Evolutionary conservation across 2,329 filamentous ascomycete genomes (phyloP), one percentile per base, ranked within the genome.

Genomic region (Aureobasidium sp.): DNA sequence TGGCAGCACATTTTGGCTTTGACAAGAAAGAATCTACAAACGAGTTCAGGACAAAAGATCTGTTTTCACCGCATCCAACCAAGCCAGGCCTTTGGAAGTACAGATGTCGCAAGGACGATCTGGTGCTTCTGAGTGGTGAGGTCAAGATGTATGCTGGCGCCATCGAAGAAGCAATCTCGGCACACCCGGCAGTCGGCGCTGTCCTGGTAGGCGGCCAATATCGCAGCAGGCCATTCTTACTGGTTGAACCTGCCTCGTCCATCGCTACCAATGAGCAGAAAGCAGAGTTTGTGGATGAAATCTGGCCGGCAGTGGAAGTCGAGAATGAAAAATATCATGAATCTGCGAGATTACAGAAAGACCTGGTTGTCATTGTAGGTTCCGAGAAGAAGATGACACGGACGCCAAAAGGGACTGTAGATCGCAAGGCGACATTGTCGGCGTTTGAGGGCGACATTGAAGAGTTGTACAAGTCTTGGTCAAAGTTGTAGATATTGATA

Each of bases 111-210:
- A 62, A 44, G 17, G 61, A 62, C 17, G 61, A 63, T 25, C 25
- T 63, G 27, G 47, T 63, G 3, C 22, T 63, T 2, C 31, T 63
- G 6, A 63, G 34, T 20, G 61, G 61, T 2, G 61, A 63, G 22
- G 41, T 63, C 25, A 63, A 63, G 17, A 58, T 63, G 53, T 63
- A 59, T 29, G 61, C 53, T 34, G 45, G 53, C 8, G 53, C 41
- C 2, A 39, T 63, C 20, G 61, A 63, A 17, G 61, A 63, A 12
- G 47, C 53, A 1, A 42, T 63, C 3, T 29, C 41, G 2, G 53
- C 42, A 25, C 61, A 63, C 22, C 45, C 44, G 2, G 55, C 45
- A 12, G 27, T 63, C 1, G 37, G 12, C 8, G 45, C 42, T 15
- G 61, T 41, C 7, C 4, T 63, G 8, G 55, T 63, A 15, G 61